Conservation (phyloP, 345 rosid genomes). For the Hypericum perforatum region DNA sequence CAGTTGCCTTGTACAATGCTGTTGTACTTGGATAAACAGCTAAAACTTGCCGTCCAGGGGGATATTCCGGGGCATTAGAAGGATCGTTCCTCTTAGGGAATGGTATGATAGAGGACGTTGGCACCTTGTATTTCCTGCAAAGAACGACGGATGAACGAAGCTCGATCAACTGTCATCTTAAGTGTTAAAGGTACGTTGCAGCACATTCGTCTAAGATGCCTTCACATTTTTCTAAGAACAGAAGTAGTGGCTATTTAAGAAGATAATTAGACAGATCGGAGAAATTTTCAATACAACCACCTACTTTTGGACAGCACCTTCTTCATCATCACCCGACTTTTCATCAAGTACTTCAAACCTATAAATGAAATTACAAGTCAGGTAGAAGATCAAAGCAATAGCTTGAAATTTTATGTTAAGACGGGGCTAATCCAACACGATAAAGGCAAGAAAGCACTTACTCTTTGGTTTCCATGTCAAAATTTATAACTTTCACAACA, state of each 20-base stretch:
- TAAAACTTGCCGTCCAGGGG: conserved; percentile 63
- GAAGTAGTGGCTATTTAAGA: no score
- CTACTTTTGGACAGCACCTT: conserved; percentile 68
- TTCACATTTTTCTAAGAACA: no score
- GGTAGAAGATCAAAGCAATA: neutral
- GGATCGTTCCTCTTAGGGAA: conserved; percentile 75
- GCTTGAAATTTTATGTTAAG: neutral
- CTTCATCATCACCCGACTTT: conserved; percentile 97
- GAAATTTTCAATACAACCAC: neutral
- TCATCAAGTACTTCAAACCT: conserved; percentile 92
- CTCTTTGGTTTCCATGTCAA: conserved; percentile 88
- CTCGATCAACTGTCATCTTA: neutral
- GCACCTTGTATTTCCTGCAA: conserved; percentile 78
- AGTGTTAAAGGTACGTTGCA: no score
- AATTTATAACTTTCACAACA: conserved; percentile 82
- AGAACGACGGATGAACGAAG: conserved; percentile 11
- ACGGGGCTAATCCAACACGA: no score
- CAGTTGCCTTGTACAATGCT: conserved; percentile 92
- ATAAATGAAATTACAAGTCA: conserved; percentile 8
- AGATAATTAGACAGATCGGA: no score
- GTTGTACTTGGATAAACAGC: conserved; percentile 99
- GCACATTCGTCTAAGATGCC: no score
- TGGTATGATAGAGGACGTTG: conserved; percentile 62
- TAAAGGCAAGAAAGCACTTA: conserved; percentile 36
- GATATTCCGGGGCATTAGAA: conserved; percentile 49